A percentile compares a stretch with the other conserved stretches of the same genome.
These are phyloP conservation scores for Candida odintsovae DNA, from an alignment of 805 yeast species.

Conservation along the genomic window DNA sequence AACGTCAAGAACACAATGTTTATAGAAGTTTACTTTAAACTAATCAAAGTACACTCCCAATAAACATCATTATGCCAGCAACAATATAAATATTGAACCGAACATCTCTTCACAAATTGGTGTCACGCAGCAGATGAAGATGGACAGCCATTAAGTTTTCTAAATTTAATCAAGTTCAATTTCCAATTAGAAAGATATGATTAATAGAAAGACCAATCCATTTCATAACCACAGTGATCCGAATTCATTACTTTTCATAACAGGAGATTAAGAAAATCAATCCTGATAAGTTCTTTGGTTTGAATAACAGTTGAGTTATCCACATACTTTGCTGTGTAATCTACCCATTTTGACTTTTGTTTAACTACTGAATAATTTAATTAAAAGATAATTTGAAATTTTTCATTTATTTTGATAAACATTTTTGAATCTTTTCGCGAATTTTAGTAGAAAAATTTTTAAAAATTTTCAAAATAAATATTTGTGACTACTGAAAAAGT, in stretches of 20 bases:
- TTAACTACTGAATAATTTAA: too few relatives aligned
- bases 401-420: not conserved
- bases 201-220: not conserved
- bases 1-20: not conserved
- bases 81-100: not conserved
- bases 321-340: constrained; percentile 96
- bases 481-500: not conserved
- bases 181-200: constrained; percentile 11
- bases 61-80: not conserved
- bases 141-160: not conserved
- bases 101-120: constrained; percentile 36
- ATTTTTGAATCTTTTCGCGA: not conserved
- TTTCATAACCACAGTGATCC: constrained; percentile 22
- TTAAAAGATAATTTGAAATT: not conserved
- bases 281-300: not conserved
- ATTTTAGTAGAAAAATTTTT: not conserved
- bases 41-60: not conserved
- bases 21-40: too few relatives aligned
- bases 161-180: not conserved
- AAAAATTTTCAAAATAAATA: not conserved
- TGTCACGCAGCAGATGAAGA: constrained; percentile 38
- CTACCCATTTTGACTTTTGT: constrained; percentile 87
- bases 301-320: constrained; percentile 9
- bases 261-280: constrained; percentile 4
- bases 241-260: constrained; percentile 20